Evolutionary conservation across 129 eudicot genomes (phyloP), one percentile per base, ranked within the genome.

Genomic region (Lonicera japonica): DNA sequence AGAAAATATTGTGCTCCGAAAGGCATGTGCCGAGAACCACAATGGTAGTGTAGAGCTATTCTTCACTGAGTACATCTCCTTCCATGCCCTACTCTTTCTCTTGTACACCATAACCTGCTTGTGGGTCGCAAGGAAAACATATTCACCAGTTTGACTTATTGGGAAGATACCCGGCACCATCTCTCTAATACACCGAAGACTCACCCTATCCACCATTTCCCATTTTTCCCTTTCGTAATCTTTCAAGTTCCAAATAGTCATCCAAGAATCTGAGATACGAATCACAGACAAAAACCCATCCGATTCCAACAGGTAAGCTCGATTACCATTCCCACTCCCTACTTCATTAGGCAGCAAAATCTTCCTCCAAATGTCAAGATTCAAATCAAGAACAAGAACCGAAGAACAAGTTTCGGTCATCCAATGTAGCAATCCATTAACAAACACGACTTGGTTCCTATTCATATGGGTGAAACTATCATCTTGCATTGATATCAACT

Each of bases 141-240:
- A 84, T 48, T 78, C 67, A 5, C 73, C 75, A 2, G 77, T 82
- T 70, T 89, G 97, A 54, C 88, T 70, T 22, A 89, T 80, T 5
- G 96, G 98, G 41, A 84, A 92, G 29, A 92, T 74, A 13, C 98
- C 96, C 0, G 98, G 95, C 7, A 87, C 96, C 95, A 92, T 84
- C 53, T 86, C 96, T 23, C 83, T 82, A 57, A 92, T 84, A 64
- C 98, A 87, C 10, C 98, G 71, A 68, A 92, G 83, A 69, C 98
- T 92, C 60, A 92, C 98, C 50, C 83, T 80, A 56, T 92, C 98
- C 34, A 82, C 80, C 95, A 87, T 21, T 13, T 41, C 64, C 98
- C 98, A 92, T 50, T 64, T 53, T 53, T 80, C 83, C n/a, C 40
- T 56, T 24, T 75, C 84, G 11, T 87, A 82, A 68, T 84, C 79